These are phyloP conservation scores for Apiospora pterosperma DNA, from an alignment of 2,329 filamentous ascomycete species.

Conservation along the genomic window DNA sequence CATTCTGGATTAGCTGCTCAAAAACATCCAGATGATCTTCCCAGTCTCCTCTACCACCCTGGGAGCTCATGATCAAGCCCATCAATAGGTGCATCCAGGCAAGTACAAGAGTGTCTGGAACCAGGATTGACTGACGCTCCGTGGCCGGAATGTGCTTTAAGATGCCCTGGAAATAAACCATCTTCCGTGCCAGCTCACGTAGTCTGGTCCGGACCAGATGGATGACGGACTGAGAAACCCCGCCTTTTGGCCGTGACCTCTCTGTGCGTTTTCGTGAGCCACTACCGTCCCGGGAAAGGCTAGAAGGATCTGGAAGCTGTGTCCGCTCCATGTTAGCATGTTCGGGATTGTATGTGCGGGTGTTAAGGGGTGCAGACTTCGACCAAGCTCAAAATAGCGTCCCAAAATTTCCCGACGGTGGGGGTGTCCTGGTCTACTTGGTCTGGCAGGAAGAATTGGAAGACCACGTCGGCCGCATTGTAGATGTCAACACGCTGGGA, in stretches of 20 bases:
- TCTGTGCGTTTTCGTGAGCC: too few relatives aligned
- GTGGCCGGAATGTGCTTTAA: constrained; percentile 17
- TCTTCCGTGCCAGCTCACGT: constrained; percentile 10
- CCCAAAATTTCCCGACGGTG: constrained; percentile 21
- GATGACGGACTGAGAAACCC: not conserved
- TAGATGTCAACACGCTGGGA: constrained; percentile 18
- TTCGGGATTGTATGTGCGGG: not conserved
- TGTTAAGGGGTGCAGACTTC: constrained; percentile 11
- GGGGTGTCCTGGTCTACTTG: constrained; percentile 9
- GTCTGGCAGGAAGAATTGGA: constrained; percentile 19
- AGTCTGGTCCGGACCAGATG: constrained; percentile 1
- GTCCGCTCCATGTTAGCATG: not conserved
- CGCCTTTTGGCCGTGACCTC: not conserved
- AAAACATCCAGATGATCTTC: constrained; percentile 26
- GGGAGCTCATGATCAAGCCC: constrained; percentile 27
- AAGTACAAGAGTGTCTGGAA: constrained; percentile 33
- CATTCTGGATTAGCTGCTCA: constrained; percentile 27
- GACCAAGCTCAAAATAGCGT: constrained; percentile 16
- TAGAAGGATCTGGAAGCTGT: not conserved
- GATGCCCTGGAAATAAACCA: constrained; percentile 15
- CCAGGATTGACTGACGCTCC: constrained; percentile 25
- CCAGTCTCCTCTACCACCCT: constrained; percentile 18
- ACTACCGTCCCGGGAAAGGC: not conserved
- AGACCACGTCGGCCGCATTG: constrained; percentile 18
- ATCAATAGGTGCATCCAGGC: constrained; percentile 41